phyloP scores from a whole-genome alignment of 768 basidiomycete species.

The Rhizopogon sp. region DNA sequence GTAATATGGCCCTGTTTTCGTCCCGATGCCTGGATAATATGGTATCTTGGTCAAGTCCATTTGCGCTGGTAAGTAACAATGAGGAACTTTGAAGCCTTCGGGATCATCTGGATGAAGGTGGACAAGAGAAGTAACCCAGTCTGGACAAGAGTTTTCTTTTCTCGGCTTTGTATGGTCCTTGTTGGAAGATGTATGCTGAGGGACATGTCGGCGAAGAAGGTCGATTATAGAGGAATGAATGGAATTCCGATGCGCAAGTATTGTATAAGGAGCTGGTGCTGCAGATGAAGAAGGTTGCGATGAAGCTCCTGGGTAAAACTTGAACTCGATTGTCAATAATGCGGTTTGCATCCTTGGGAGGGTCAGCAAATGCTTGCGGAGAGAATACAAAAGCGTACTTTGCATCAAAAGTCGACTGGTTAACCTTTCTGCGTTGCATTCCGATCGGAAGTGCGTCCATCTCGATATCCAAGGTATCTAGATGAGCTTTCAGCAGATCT shows the following conservation, averaged over 20 bases:
- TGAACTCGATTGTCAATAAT: constrained; percentile 69
- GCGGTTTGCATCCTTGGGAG: constrained; percentile 56
- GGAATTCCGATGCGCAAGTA: constrained; percentile 63
- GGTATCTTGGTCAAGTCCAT: constrained; percentile 19
- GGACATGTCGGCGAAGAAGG: constrained; percentile 43
- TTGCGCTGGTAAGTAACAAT: constrained; percentile 54
- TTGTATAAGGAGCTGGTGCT: constrained; percentile 36
- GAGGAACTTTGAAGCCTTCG: constrained; percentile 49
- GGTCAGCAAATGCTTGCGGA: constrained; percentile 11
- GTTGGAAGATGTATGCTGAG: constrained; percentile 12
- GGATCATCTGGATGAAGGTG: constrained; percentile 50
- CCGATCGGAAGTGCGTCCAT: constrained; percentile 75
- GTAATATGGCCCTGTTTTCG: constrained; percentile 26
- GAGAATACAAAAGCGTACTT: constrained; percentile 47
- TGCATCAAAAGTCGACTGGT: constrained; percentile 80
- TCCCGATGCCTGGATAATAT: neutral
- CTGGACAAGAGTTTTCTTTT: constrained; percentile 40
- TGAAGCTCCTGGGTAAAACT: constrained; percentile 53
- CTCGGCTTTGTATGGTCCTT: constrained; percentile 35
- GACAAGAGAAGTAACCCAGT: constrained; percentile 54
- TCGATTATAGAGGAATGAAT: constrained; percentile 43
- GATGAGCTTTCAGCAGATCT: constrained; percentile 62
- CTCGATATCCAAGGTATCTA: constrained; percentile 63
- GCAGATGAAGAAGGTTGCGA: constrained; percentile 33
- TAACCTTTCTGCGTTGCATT: constrained; percentile 73